phyloP scores from a whole-genome alignment of 495 filamentous ascomycete genomes.

The Oidiodendron maius region DNA sequence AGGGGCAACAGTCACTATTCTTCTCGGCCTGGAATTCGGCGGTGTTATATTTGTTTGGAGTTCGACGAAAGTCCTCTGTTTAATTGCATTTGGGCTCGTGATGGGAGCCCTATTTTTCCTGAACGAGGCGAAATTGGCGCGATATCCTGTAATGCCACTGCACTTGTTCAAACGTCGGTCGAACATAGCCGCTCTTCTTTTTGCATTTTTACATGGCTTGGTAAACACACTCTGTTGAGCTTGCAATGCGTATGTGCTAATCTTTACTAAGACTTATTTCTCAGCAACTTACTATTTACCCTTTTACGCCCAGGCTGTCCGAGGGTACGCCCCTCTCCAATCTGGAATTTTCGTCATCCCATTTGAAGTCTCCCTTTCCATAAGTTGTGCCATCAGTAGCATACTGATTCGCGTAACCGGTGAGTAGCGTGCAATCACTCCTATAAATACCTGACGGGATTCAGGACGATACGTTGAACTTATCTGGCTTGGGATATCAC shows the following conservation, averaged over 20 bases:
- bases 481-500: background rate
- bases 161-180: constrained; percentile 52
- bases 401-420: background rate
- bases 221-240: background rate
- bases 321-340: background rate
- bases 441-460: no score
- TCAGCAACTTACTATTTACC: background rate
- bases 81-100: constrained; percentile 65
- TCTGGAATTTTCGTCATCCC: background rate
- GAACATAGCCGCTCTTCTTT: constrained; percentile 5
- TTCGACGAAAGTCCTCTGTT: constrained; percentile 66
- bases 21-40: constrained; percentile 47
- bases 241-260: background rate
- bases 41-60: constrained; percentile 55
- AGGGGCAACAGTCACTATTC: constrained; percentile 68
- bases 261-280: background rate
- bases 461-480: background rate
- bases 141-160: constrained; percentile 57
- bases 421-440: no score
- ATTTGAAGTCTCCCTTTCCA: background rate
- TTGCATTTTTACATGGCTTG: constrained; percentile 57
- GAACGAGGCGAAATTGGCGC: constrained; percentile 68
- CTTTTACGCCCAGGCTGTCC: background rate
- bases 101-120: constrained; percentile 50
- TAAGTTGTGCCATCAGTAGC: background rate